A percentile compares a stretch with the other conserved stretches of the same genome.
These are phyloP conservation scores for Lachnellula willkommii DNA, from an alignment of 2,329 filamentous ascomycete species.

Conservation along the genomic window DNA sequence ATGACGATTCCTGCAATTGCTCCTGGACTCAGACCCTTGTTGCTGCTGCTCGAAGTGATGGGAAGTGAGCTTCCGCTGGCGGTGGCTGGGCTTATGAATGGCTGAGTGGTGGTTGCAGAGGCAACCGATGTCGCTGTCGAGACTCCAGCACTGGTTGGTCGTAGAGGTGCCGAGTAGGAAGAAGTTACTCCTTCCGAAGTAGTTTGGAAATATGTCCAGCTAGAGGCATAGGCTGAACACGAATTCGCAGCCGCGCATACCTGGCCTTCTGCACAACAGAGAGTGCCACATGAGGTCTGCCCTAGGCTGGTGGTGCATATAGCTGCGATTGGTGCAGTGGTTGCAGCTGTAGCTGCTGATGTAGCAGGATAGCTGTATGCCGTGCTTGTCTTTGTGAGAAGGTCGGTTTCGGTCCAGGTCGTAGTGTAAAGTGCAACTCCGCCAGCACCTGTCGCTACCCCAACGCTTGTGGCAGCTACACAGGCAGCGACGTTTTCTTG, in stretches of 20 bases:
- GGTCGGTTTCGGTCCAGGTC: constrained; percentile 55
- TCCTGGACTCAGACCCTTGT: constrained; percentile 54
- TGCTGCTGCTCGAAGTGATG: constrained; percentile 10
- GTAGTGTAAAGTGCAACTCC: constrained; percentile 31
- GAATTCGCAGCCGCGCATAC: constrained; percentile 48
- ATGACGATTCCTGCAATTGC: constrained; percentile 80
- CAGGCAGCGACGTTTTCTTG: constrained; percentile 47
- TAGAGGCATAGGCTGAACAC: constrained; percentile 19
- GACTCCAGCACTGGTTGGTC: constrained; percentile 46
- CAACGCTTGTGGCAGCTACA: constrained; percentile 35
- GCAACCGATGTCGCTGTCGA: constrained; percentile 50
- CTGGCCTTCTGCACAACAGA: constrained; percentile 67
- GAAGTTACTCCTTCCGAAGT: constrained; percentile 6
- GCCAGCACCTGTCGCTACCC: constrained; percentile 34
- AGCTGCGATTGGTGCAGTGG: constrained; percentile 30
- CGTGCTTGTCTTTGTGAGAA: constrained; percentile 52
- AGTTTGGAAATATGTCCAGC: constrained; percentile 34
- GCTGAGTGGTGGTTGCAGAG: constrained; percentile 41
- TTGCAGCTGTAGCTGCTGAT: background rate
- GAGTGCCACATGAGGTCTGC: constrained; percentile 58
- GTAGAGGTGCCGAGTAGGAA: constrained; percentile 37
- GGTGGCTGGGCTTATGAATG: constrained; percentile 48
- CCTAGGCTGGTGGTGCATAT: constrained; percentile 49
- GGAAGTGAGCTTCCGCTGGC: constrained; percentile 39
- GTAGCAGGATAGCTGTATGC: constrained; percentile 38